These are phyloP conservation scores for Pugionium dolabratum DNA, from an alignment of 345 rosid species.

Conservation along the genomic window DNA sequence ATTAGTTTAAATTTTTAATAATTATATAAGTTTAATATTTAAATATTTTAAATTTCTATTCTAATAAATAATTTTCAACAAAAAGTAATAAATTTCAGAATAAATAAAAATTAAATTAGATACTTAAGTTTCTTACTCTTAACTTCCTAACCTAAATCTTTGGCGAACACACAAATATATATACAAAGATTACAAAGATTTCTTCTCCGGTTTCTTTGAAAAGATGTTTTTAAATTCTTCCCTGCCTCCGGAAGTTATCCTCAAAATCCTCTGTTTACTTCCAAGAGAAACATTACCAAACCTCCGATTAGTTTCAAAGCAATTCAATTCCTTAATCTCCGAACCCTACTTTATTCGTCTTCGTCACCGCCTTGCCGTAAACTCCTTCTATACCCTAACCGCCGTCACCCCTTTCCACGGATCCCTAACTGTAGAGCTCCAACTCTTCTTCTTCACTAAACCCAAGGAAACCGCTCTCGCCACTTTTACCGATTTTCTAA, in stretches of 20 bases:
- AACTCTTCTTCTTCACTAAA: constrained; percentile 21
- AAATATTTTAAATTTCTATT: too few species aligned
- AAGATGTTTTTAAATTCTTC: constrained; percentile 11
- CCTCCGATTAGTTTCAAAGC: constrained; percentile 24
- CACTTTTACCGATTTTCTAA: neutral
- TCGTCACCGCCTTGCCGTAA: constrained; percentile 15
- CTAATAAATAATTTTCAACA: too few species aligned
- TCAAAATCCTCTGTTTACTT: constrained; percentile 27
- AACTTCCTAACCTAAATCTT: constrained; percentile 12
- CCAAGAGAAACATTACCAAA: constrained; percentile 17
- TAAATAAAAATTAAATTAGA: neutral
- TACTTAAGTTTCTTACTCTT: neutral
- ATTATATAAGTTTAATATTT: too few species aligned
- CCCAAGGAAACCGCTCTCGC: constrained; percentile 11
- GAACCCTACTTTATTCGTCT: constrained; percentile 20
- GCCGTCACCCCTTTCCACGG: neutral
- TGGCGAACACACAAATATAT: constrained; percentile 8
- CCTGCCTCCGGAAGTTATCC: constrained; percentile 27
- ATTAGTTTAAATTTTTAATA: too few species aligned
- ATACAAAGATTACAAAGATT: neutral
- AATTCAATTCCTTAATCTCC: constrained; percentile 32
- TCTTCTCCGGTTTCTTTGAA: constrained; percentile 4
- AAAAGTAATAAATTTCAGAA: neutral
- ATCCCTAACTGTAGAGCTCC: constrained; percentile 17
- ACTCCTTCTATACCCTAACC: constrained; percentile 17